Base-by-base conservation (phyloP, 345 rosid species). In the Sisymbrium altissimum region DNA sequence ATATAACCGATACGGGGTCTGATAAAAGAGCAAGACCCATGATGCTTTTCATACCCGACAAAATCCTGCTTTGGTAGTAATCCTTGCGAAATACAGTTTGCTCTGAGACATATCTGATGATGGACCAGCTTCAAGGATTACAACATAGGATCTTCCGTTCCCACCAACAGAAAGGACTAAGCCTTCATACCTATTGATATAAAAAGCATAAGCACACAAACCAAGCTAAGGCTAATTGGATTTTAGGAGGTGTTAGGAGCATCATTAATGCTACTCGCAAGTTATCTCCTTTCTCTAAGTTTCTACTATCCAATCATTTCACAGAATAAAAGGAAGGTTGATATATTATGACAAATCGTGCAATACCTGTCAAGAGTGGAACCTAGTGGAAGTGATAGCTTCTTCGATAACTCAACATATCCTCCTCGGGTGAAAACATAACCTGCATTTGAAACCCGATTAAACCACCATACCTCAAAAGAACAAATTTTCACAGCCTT, bases 111-210 rank as follows among this genome's bases (percentile, higher is more conserved):
- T 88, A 80, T 91, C 93, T 7, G 86, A 92, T 12, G 89, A 84
- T 71, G 99, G 97, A 74, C 97, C 97, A 62, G 99, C 93, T 86
- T 92, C 97, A 82, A 95, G 96, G 77, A 92, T 91, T 56, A 95
- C 75, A 63, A 89, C 89, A 73, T 87, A 95, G 1, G 99, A 84
- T 81, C 99, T 88, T 76, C 97, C 99, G 64, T 95, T 95, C 66
- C 99, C 99, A 48, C 99, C 99, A 67, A 91, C 88, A 46, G 99
- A 95, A 29, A 95, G 86, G 54, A 95, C 89, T 59, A 88, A 85
- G 64, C 99, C 99, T 78, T 95, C 99, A 70, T 87, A 87, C 84
- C 98, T 90, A 77, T 27, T 12, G 10, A 52, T 68, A 73, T 18
- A 2, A 6, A n/a, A 27, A 55, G 29, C 48, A 71, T 67, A 57